phyloP scores from a whole-genome alignment of 495 filamentous ascomycete genomes.

The Ramalina intermedia region DNA sequence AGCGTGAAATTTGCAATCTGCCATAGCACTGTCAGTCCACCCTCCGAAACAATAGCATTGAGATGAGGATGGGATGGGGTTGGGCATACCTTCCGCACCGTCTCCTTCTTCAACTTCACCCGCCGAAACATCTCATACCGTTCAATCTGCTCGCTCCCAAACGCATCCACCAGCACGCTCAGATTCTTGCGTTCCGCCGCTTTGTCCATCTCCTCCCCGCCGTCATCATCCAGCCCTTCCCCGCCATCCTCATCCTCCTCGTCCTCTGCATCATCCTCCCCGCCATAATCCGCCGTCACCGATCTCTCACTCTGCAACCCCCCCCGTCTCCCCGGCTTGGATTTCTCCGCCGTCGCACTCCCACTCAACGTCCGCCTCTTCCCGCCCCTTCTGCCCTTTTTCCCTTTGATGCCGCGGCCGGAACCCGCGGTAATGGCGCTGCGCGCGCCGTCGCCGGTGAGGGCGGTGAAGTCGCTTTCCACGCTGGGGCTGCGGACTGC shows the following conservation, averaged over 20 bases:
- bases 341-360: slow-evolving; percentile 29
- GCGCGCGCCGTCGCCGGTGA: slow-evolving; percentile 27
- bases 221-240: slow-evolving; percentile 47
- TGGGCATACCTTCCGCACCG: slow-evolving; percentile 28
- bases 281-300: slow-evolving; percentile 28
- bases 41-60: not conserved
- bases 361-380: slow-evolving; percentile 33
- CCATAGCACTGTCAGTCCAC: not conserved
- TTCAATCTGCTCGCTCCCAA: slow-evolving; percentile 50
- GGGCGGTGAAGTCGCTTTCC: slow-evolving; percentile 54
- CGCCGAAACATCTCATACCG: slow-evolving; percentile 64
- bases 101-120: slow-evolving; percentile 50
- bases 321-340: slow-evolving; percentile 35
- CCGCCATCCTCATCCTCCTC: slow-evolving; percentile 56
- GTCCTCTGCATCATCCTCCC: slow-evolving; percentile 40
- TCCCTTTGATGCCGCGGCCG: slow-evolving; percentile 36
- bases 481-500: slow-evolving; percentile 50
- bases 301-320: slow-evolving; percentile 19
- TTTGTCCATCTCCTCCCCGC: slow-evolving; percentile 46
- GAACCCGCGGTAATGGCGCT: slow-evolving; percentile 38
- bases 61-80: not conserved
- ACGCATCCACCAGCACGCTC: slow-evolving; percentile 53
- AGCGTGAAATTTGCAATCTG: slow-evolving; percentile 77
- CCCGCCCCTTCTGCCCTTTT: slow-evolving; percentile 46
- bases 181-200: slow-evolving; percentile 58